Evolutionary conservation across 2,329 filamentous ascomycete species (phyloP).

Genomic region (Colletotrichum cordylinicola): DNA sequence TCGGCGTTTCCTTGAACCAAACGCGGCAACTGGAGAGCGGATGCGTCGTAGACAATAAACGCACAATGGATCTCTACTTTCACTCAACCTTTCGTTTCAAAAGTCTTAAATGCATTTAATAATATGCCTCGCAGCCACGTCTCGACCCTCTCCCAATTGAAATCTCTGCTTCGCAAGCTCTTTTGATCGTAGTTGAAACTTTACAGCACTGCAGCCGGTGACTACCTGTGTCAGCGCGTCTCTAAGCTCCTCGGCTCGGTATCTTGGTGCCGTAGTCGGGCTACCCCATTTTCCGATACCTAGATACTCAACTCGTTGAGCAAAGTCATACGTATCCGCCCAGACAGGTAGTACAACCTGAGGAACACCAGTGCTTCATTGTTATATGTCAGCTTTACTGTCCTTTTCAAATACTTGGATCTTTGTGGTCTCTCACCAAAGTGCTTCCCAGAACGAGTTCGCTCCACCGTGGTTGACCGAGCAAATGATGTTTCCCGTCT

Average conservation of each 20-base stretch:
- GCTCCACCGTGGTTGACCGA: conserved; percentile 53
- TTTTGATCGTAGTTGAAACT: neutral
- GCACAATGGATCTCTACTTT: neutral
- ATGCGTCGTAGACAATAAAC: neutral
- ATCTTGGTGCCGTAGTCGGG: neutral
- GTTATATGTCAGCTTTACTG: neutral
- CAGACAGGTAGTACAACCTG: conserved; percentile 51
- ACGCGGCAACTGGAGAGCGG: neutral
- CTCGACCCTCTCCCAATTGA: neutral
- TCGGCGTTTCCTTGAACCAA: neutral
- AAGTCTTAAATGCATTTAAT: neutral
- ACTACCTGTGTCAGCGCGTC: neutral
- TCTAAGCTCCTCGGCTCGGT: neutral
- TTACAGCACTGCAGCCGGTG: neutral
- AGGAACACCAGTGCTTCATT: conserved; percentile 44
- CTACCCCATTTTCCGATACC: conserved; percentile 38
- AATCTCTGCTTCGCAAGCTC: conserved; percentile 19
- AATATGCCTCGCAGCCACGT: neutral
- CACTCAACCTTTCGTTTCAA: neutral
- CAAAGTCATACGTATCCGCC: conserved; percentile 54
- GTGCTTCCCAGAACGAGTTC: conserved; percentile 45
- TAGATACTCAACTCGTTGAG: conserved; percentile 46
- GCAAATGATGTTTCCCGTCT: conserved; percentile 40
- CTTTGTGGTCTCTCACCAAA: conserved; percentile 28
- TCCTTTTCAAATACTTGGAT: neutral